Conservation (phyloP, 306 rosid genomes). For the Datisca glomerata region DNA sequence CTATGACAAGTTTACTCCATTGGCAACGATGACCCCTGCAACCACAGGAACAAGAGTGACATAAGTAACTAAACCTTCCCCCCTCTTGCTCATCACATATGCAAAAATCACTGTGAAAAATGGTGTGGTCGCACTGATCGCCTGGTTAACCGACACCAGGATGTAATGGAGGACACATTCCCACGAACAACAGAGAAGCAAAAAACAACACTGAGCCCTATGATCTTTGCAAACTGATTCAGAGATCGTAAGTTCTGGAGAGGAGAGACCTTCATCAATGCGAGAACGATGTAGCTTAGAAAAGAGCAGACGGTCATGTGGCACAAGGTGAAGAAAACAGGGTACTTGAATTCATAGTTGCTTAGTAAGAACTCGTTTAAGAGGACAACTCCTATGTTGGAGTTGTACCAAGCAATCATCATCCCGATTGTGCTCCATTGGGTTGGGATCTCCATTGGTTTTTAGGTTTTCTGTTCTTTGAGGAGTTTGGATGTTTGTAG, state of each 20-base stretch:
- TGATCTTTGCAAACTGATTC: conserved; percentile 64
- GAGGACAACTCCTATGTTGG: conserved; percentile 87
- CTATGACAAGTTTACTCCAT: no score
- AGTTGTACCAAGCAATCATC: conserved; percentile 56
- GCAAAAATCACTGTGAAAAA: conserved; percentile 87
- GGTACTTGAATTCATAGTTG: conserved; percentile 68
- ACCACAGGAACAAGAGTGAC: conserved; percentile 72
- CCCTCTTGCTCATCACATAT: conserved; percentile 55
- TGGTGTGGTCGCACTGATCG: conserved; percentile 89
- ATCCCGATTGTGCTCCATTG: no score
- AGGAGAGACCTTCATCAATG: conserved; percentile 63
- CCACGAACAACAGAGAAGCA: conserved; percentile 96
- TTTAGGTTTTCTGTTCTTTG: no score
- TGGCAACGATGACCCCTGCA: conserved; percentile 65
- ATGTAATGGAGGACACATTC: conserved; percentile 71
- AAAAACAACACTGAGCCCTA: conserved; percentile 63
- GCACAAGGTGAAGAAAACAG: conserved; percentile 88
- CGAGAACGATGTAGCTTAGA: conserved; percentile 50
- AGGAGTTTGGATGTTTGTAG: no score
- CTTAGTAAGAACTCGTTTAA: conserved; percentile 91
- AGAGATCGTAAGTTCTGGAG: conserved; percentile 63
- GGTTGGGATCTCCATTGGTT: no score
- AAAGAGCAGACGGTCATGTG: conserved; percentile 83
- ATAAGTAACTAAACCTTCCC: conserved; percentile 64
- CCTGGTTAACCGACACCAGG: conserved; percentile 86